Evolutionary conservation across 345 rosid species (phyloP).

Genomic region (Cardamine chenopodiifolia): DNA sequence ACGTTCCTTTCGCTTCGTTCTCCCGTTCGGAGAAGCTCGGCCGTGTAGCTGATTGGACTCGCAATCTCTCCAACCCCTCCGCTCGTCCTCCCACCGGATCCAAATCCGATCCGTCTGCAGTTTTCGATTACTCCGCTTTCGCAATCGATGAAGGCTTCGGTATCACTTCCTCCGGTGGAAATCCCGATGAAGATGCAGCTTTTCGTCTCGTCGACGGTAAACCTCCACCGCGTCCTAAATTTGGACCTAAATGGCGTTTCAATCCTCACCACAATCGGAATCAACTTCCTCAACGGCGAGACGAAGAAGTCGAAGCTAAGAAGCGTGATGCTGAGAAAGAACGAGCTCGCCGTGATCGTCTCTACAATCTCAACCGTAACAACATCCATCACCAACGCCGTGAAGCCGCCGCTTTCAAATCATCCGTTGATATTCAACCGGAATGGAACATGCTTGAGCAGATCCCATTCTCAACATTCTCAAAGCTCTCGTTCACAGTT

Average conservation of each 20-base stretch:
- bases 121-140: slow-evolving; percentile 71
- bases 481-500: slow-evolving; percentile 70
- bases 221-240: slow-evolving; percentile 78
- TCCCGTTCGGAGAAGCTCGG: slow-evolving; percentile 92
- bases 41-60: slow-evolving; percentile 88
- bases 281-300: slow-evolving; percentile 87
- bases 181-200: slow-evolving; percentile 68
- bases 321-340: slow-evolving; percentile 92
- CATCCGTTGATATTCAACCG: slow-evolving; percentile 87
- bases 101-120: slow-evolving; percentile 42
- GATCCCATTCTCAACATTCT: slow-evolving; percentile 85
- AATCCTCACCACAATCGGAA: slow-evolving; percentile 61
- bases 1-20: slow-evolving; percentile 78
- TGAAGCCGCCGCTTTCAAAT: slow-evolving; percentile 76
- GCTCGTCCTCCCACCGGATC: slow-evolving; percentile 40
- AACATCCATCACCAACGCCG: slow-evolving; percentile 69
- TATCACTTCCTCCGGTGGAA: slow-evolving; percentile 34
- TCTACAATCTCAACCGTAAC: slow-evolving; percentile 61
- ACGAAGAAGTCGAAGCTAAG: slow-evolving; percentile 83
- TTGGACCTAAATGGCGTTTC: slow-evolving; percentile 84
- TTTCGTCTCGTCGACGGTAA: slow-evolving; percentile 92
- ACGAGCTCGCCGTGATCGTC: slow-evolving; percentile 82
- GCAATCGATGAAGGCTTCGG: slow-evolving; percentile 65
- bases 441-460: slow-evolving; percentile 97
- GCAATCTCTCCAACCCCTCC: slow-evolving; percentile 46